Percentiles rank a stretch among this genome's conserved stretches.
These are phyloP conservation scores for Nitzschia palea DNA, from an alignment of 108 stramenopile genomes.

Conservation along the genomic window DNA sequence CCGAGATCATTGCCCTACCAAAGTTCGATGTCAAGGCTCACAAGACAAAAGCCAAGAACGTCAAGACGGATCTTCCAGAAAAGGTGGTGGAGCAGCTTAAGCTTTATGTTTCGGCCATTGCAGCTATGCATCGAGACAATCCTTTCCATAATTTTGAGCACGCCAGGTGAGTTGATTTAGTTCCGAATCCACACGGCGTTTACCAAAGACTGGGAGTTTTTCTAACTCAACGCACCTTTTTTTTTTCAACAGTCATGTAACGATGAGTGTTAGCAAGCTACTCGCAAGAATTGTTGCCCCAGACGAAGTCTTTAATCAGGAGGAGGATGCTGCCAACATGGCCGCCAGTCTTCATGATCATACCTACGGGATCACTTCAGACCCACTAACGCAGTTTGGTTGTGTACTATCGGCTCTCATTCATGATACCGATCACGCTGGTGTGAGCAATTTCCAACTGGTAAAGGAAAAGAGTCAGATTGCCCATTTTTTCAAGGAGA, in stretches of 20 bases:
- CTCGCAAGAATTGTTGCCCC: slow-evolving; percentile 41
- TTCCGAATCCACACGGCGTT: neutral
- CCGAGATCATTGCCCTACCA: slow-evolving; percentile 32
- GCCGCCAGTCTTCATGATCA: slow-evolving; percentile 24
- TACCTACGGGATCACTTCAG: slow-evolving; percentile 52
- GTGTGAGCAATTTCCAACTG: slow-evolving; percentile 53
- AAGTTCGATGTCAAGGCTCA: slow-evolving; percentile 12
- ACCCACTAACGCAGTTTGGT: slow-evolving; percentile 60
- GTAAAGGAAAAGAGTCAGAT: slow-evolving; percentile 41
- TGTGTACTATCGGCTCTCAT: slow-evolving; percentile 54
- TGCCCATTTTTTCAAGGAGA: slow-evolving; percentile 25
- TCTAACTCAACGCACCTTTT: no score
- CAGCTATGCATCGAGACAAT: slow-evolving; percentile 43
- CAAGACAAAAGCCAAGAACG: neutral
- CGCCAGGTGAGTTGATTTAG: slow-evolving; percentile 23
- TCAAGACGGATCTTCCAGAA: slow-evolving; percentile 1
- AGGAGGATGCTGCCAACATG: neutral
- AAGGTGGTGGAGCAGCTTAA: slow-evolving; percentile 28
- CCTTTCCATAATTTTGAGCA: slow-evolving; percentile 59
- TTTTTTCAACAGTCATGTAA: slow-evolving; percentile 34
- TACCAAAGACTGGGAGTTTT: neutral
- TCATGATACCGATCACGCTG: slow-evolving; percentile 66
- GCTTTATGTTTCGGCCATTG: slow-evolving; percentile 34
- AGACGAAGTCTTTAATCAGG: slow-evolving; percentile 22
- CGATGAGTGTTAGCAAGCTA: slow-evolving; percentile 45